Percentiles rank a stretch among this genome's conserved stretches.
phyloP scores from a whole-genome alignment of 495 filamentous ascomycete species.

The Recurvomyces mirabilis region DNA sequence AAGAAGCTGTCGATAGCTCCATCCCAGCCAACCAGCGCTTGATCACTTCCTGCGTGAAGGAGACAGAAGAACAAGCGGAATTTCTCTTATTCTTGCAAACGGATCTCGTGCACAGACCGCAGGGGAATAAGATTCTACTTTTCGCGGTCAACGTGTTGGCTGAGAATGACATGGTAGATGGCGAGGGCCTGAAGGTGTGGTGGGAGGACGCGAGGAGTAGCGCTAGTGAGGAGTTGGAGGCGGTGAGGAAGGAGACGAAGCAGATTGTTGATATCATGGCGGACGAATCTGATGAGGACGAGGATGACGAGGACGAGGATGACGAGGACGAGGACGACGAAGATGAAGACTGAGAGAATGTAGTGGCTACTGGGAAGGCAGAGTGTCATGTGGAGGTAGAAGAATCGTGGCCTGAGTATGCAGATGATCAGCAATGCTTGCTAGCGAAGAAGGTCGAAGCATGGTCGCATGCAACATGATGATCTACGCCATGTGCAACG shows the following conservation, averaged over 20 bases:
- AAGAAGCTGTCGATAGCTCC: constrained; percentile 54
- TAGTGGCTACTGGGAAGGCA: too few relatives aligned
- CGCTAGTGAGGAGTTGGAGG: constrained; percentile 52
- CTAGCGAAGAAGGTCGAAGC: too few relatives aligned
- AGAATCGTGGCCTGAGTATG: too few relatives aligned
- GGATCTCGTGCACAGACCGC: constrained; percentile 50
- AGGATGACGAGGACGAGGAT: constrained; percentile 58
- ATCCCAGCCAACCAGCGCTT: constrained; percentile 46
- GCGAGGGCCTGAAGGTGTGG: constrained; percentile 81
- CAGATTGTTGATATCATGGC: constrained; percentile 79
- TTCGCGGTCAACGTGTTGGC: constrained; percentile 71
- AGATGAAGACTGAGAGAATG: too few relatives aligned
- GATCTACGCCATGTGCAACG: too few relatives aligned
- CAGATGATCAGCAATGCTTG: too few relatives aligned
- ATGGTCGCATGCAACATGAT: too few relatives aligned
- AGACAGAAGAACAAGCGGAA: constrained; percentile 65
- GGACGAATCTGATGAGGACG: constrained; percentile 69
- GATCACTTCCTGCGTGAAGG: constrained; percentile 46
- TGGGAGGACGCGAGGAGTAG: constrained; percentile 62
- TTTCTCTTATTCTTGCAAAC: constrained; percentile 71
- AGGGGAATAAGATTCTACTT: constrained; percentile 53
- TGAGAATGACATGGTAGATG: constrained; percentile 72
- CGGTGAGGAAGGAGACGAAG: constrained; percentile 58
- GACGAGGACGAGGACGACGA: constrained; percentile 40
- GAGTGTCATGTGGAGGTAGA: too few relatives aligned